Percentiles rank a stretch among this genome's conserved stretches.
Evolutionary conservation across 192 early-diverging fungal genomes (phyloP).

Genomic region (Coemansia sp.): DNA sequence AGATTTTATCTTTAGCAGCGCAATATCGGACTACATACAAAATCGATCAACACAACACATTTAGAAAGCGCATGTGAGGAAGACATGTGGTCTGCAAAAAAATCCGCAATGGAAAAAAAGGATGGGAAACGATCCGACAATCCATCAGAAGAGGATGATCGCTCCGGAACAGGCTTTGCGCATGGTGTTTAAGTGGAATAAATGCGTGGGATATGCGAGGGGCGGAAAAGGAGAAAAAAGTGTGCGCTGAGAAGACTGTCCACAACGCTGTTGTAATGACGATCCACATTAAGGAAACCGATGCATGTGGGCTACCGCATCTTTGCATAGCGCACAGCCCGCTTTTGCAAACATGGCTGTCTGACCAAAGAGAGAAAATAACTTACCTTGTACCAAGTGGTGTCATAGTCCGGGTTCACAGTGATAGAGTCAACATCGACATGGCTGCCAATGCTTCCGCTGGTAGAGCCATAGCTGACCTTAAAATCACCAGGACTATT

Average conservation of each 20-base stretch:
- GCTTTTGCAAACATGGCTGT: background rate
- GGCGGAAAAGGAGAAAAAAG: too few species aligned
- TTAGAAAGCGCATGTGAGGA: background rate
- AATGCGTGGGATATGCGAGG: too few species aligned
- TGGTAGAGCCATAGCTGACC: constrained; percentile 32
- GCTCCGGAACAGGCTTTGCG: too few species aligned
- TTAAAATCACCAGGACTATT: constrained; percentile 17
- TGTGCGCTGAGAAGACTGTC: background rate
- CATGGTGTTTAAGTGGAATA: too few species aligned
- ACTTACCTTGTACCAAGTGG: constrained; percentile 50
- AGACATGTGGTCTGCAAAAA: too few species aligned
- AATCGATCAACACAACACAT: background rate
- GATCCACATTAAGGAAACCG: background rate
- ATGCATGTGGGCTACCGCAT: constrained; percentile 1
- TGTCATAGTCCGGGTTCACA: constrained; percentile 40
- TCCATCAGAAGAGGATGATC: too few species aligned
- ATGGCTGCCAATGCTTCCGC: constrained; percentile 15
- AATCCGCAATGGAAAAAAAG: too few species aligned
- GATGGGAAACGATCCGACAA: too few species aligned
- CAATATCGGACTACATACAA: constrained; percentile 46
- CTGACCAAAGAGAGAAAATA: background rate
- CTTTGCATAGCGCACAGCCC: background rate
- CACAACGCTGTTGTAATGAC: background rate
- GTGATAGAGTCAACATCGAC: constrained; percentile 37
- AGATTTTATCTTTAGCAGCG: constrained; percentile 41